Evolutionary conservation across 352 stramenopile species (phyloP), one percentile per base, ranked within the genome.

Genomic region (Phytophthora aleatoria): DNA sequence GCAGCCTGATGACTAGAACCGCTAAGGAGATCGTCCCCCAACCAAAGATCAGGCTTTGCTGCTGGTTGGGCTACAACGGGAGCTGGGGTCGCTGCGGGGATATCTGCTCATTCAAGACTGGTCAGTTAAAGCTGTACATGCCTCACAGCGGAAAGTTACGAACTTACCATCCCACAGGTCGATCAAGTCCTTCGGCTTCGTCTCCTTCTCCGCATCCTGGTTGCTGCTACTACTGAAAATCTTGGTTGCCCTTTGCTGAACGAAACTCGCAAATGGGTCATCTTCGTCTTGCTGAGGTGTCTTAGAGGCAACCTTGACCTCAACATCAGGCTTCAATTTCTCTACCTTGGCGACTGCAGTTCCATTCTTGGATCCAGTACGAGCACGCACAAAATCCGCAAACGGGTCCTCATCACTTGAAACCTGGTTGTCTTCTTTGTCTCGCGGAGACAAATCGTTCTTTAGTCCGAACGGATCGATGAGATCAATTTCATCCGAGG

Each of bases 241-340:
- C 31, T 89, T 87, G 3, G 61, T 73, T 20, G 71, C 74, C 3
- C 83, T 77, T 50, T 87, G 67, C 16, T 81, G 45, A 45, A 87
- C 81, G 38, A 92, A 92, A 50, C 70, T 85, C 3, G 73, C 81
- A 38, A 92, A 90, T 27, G 79, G 75, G 57, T 92, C 80, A 5
- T 89, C 83, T 5, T 90, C 63, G 0, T 69, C 66, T 49, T 76
- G 64, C 20, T 79, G 57, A 9, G 30, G 27, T 44, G 38, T n/a
- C 53, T 61, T 61, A 9, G 43, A 35, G 36, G 41, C 3, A 44
- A 31, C 61, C 26, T 77, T 55, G 5, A 8, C 24, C 16, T 64
- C 41, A 55, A 35, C 41, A 47, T 48, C 45, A 64, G 50, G 11
- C 24, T 38, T 62, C 16, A 20, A 39, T 33, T 53, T 41, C 9